These are phyloP conservation scores for Ceriops tagal DNA, from an alignment of 345 rosid genomes.

Conservation along the genomic window DNA sequence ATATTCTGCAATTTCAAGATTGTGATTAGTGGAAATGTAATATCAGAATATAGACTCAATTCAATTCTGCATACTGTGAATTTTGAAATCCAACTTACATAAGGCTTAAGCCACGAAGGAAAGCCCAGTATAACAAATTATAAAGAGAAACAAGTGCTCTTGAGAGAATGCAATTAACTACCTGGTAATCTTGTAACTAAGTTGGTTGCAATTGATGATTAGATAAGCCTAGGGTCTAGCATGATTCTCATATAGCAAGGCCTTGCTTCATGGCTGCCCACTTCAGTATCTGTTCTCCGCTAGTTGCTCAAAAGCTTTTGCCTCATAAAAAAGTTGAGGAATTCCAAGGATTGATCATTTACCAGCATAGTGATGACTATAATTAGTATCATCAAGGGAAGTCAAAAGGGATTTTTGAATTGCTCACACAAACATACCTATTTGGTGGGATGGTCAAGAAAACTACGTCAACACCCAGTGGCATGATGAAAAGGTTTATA, in stretches of 20 bases:
- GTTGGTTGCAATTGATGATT: neutral
- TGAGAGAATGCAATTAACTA: neutral
- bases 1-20: too few relatives aligned
- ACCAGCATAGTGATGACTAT: neutral
- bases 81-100: too few relatives aligned
- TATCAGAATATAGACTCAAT: too few relatives aligned
- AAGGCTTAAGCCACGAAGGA: too few relatives aligned
- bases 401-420: neutral
- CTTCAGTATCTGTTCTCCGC: neutral
- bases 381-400: neutral
- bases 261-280: slow-evolving; percentile 10
- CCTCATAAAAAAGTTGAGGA: too few relatives aligned
- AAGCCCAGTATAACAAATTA: too few relatives aligned
- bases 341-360: neutral
- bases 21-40: too few relatives aligned
- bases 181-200: neutral
- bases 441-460: neutral
- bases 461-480: neutral
- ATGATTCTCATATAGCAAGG: slow-evolving; percentile 1
- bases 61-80: too few relatives aligned
- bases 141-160: neutral
- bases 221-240: neutral
- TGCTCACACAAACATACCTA: neutral
- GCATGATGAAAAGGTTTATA: neutral
- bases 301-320: neutral